phyloP scores from a whole-genome alignment of 2,329 filamentous ascomycete species.

The Ascochyta koolunga region DNA sequence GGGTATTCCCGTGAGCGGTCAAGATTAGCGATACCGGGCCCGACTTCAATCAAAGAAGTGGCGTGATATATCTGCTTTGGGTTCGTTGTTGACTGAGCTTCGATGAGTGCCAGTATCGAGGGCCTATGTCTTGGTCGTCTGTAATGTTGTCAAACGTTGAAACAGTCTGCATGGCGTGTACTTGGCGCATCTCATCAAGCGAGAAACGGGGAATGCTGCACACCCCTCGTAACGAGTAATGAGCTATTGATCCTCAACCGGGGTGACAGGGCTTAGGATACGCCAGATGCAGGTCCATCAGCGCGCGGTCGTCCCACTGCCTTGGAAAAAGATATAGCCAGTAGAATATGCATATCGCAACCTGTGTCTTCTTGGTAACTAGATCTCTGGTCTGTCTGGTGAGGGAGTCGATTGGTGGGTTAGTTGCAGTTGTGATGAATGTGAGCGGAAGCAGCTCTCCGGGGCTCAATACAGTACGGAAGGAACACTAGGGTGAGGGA shows the following conservation, averaged over 20 bases:
- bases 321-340: conserved; percentile 18
- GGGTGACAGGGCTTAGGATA: conserved; percentile 6
- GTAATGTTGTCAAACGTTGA: neutral
- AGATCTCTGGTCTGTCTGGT: neutral
- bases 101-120: neutral
- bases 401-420: conserved; percentile 3
- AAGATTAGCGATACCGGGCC: neutral
- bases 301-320: conserved; percentile 19
- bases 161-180: neutral
- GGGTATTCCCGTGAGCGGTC: neutral
- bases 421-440: neutral
- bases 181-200: neutral
- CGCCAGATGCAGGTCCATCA: conserved; percentile 28
- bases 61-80: neutral
- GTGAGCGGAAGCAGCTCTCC: conserved; percentile 31
- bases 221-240: neutral
- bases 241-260: conserved; percentile 1
- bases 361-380: conserved; percentile 19
- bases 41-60: neutral
- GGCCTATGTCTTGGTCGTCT: neutral
- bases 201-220: neutral
- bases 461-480: conserved; percentile 24
- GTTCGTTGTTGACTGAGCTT: neutral
- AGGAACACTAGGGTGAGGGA: conserved; percentile 22
- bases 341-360: conserved; percentile 8